These are phyloP conservation scores for Alternaria sp. DNA, from an alignment of 2,329 filamentous ascomycete species.

Conservation along the genomic window DNA sequence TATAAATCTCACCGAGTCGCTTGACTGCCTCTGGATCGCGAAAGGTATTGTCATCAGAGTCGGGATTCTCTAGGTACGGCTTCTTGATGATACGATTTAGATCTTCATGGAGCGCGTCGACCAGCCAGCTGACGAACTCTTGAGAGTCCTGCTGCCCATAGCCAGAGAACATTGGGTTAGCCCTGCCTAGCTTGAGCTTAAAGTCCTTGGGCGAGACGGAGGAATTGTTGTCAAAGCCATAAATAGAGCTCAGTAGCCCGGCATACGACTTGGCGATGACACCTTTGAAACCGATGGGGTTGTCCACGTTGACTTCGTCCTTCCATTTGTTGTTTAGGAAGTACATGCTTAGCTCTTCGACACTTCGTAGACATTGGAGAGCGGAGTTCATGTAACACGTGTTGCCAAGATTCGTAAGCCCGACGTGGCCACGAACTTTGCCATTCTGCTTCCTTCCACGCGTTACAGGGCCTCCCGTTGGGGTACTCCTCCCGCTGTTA, in stretches of 20 bases:
- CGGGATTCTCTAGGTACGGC: constrained; percentile 96
- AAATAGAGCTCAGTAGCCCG: constrained; percentile 78
- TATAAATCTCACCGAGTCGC: constrained; percentile 86
- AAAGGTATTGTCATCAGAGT: constrained; percentile 96
- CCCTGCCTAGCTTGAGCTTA: constrained; percentile 81
- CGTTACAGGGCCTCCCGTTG: constrained; percentile 71
- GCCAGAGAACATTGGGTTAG: constrained; percentile 86
- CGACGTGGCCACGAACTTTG: constrained; percentile 77
- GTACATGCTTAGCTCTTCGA: constrained; percentile 92
- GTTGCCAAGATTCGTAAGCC: constrained; percentile 90
- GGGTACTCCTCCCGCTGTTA: constrained; percentile 73
- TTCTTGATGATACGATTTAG: constrained; percentile 94
- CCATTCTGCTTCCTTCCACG: constrained; percentile 76
- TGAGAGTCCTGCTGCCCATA: constrained; percentile 98
- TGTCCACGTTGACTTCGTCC: constrained; percentile 82
- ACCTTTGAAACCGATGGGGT: constrained; percentile 86
- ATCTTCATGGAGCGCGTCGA: constrained; percentile 95
- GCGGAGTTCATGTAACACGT: constrained; percentile 99
- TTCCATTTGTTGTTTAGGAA: constrained; percentile 76
- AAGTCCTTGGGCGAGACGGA: constrained; percentile 82
- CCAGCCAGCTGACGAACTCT: constrained; percentile 92
- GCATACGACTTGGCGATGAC: constrained; percentile 87
- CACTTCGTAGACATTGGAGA: constrained; percentile 90
- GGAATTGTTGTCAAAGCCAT: constrained; percentile 70
- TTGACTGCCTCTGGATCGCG: constrained; percentile 81